Conservation (phyloP, 345 rosid genomes). For the Lenwebbia sp. region DNA sequence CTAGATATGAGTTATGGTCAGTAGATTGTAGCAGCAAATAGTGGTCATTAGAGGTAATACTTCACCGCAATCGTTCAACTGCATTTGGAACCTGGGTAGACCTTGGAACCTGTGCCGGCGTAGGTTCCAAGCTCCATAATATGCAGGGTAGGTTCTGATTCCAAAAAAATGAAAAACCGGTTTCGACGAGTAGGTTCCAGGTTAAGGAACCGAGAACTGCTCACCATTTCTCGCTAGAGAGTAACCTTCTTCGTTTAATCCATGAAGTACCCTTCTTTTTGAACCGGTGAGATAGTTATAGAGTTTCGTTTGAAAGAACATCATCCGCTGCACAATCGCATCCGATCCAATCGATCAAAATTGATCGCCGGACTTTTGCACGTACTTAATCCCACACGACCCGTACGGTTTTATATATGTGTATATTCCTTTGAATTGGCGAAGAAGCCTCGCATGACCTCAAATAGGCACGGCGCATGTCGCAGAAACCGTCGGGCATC, state of each 20-base stretch:
- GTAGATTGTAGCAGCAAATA: no score
- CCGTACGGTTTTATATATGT: not conserved
- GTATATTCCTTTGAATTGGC: rapidly evolving
- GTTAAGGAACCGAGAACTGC: no score
- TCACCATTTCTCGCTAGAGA: not conserved
- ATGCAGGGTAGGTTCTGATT: no score
- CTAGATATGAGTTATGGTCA: no score
- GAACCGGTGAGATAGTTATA: no score
- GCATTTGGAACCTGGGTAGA: no score
- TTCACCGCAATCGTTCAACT: no score
- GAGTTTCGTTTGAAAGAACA: not conserved
- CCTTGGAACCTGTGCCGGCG: no score
- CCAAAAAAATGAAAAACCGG: no score
- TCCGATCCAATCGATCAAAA: not conserved
- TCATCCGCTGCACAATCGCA: rapidly evolving
- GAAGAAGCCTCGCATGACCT: not conserved
- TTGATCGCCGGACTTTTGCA: not conserved
- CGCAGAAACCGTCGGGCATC: rapidly evolving
- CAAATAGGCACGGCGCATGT: not conserved
- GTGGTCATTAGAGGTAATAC: no score
- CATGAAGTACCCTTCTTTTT: not conserved
- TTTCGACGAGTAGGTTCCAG: no score
- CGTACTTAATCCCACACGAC: not conserved
- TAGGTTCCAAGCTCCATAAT: no score
- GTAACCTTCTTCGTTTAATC: not conserved